Evolutionary conservation across 805 yeast species (phyloP), one percentile per base, ranked within the genome.

Genomic region (Lipomyces chichibuensis): DNA sequence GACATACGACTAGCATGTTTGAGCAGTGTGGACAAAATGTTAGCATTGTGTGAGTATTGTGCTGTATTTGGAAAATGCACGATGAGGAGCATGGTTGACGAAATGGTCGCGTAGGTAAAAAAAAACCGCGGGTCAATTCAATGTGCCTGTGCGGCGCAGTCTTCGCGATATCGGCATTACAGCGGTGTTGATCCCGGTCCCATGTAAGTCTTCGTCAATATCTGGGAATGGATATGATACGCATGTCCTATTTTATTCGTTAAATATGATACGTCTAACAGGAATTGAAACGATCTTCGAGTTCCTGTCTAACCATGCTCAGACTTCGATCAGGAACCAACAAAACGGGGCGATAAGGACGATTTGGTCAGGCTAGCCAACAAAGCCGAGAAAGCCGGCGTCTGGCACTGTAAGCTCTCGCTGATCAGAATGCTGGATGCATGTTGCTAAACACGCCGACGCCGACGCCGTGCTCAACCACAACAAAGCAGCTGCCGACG

Each of bases 1-100:
- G 33, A 52, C 81, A n/a, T 74, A 85, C 85, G 61, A 90, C 82
- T 27, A 95, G 84, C 96, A 95, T 90, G 74, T 94, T 94, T 23
- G 96, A 87, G 78, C 99, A 94, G 75, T 89, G 85, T 4, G 98
- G 99, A 75, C 99, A 94, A 77, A 94, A 94, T 0, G 98, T 91
- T 63, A 94, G 83, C 99, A 94, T 94, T n/a, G 52, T 43, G 4
- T 5, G 49, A 7, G 20, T 43, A 43, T 17, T 17, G 20, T 17
- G 49, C 9, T 7, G 49, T 43, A 43, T 1, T 6, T 37, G 14
- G 5, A 37, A 29, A 29, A 29, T n/a, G 6, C 32, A 29, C 32
- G 7, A 29, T 29, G 32, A 29, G 32, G 6, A 29, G 32, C 32
- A 1, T 29, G 5, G 32, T 29, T 29, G 32, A 29, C 32, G 32